A percentile compares a stretch with the other conserved stretches of the same genome.
These are phyloP conservation scores for Chenopodium album DNA, from an alignment of 148 eudicot species.

Conservation along the genomic window DNA sequence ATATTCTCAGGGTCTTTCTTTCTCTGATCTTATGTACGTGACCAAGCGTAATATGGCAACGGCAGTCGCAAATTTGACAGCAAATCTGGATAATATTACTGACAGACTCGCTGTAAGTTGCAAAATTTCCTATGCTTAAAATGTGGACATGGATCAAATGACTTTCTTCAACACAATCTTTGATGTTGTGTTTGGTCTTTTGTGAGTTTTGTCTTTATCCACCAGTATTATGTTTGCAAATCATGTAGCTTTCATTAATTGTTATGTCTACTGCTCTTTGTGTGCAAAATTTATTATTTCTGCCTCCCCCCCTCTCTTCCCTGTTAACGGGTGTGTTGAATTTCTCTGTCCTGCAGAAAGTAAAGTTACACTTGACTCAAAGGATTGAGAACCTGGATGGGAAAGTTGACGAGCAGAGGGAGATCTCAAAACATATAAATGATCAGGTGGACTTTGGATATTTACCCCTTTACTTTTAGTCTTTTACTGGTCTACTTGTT, in stretches of 20 bases:
- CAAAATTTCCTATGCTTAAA: not conserved
- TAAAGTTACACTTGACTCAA: slow-evolving; percentile 80
- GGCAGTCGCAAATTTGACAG: slow-evolving; percentile 81
- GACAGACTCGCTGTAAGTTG: slow-evolving; percentile 72
- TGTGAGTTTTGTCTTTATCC: not conserved
- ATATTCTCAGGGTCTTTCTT: slow-evolving; percentile 58
- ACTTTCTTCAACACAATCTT: not conserved
- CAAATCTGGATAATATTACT: slow-evolving; percentile 68
- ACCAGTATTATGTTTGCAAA: not conserved
- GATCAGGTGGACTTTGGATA: slow-evolving; percentile 46
- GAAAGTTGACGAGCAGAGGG: slow-evolving; percentile 76
- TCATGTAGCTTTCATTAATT: not conserved
- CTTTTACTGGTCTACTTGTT: not conserved
- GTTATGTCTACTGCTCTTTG: slow-evolving; percentile 3
- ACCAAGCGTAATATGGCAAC: slow-evolving; percentile 75
- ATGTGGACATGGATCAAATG: not conserved
- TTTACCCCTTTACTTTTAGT: not conserved
- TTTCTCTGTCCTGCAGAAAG: slow-evolving; percentile 49
- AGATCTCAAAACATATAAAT: slow-evolving; percentile 57
- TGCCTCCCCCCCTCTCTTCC: not conserved
- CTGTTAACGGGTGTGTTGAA: not conserved
- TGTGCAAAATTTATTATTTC: slow-evolving; percentile 13
- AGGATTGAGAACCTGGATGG: slow-evolving; percentile 78
- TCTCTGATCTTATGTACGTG: slow-evolving; percentile 95
- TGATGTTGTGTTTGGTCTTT: not conserved